A percentile compares a stretch with the other conserved stretches of the same genome.
These are phyloP conservation scores for Eucalyptus camaldulensis DNA, from an alignment of 345 rosid genomes.

Conservation along the genomic window DNA sequence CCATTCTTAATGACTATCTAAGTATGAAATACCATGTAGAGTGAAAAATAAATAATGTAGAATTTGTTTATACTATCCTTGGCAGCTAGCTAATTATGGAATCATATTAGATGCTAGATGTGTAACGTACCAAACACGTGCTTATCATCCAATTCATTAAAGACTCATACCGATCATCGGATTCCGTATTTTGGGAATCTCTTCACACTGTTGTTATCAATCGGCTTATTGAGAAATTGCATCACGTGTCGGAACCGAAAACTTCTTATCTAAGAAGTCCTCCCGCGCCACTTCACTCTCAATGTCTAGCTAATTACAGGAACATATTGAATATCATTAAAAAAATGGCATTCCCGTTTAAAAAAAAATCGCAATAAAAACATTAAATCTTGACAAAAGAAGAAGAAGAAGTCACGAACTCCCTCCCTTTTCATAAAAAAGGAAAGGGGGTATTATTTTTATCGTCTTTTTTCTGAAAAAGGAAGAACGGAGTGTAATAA, in stretches of 20 bases:
- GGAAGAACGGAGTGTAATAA: neutral
- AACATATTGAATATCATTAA: neutral
- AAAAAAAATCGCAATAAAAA: neutral
- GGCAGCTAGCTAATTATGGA: neutral
- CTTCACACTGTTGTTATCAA: rapidly evolving
- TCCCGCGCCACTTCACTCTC: neutral
- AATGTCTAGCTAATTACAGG: neutral
- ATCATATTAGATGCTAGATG: neutral
- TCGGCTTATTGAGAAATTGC: rapidly evolving
- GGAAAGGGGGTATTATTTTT: neutral
- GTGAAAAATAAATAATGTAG: neutral
- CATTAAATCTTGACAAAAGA: neutral
- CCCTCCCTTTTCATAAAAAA: neutral
- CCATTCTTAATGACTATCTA: neutral
- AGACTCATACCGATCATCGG: neutral
- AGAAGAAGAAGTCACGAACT: neutral
- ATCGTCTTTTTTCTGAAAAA: neutral
- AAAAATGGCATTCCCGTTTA: neutral
- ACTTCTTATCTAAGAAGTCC: neutral
- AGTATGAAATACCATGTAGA: neutral
- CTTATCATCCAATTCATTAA: neutral
- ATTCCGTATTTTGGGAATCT: neutral
- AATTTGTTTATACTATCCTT: neutral
- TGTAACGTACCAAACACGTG: rapidly evolving
- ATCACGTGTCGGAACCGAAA: rapidly evolving